A percentile compares a stretch with the other conserved stretches of the same genome.
These are phyloP conservation scores for Termitomyces sp. DNA, from an alignment of 768 basidiomycete genomes.

Conservation along the genomic window DNA sequence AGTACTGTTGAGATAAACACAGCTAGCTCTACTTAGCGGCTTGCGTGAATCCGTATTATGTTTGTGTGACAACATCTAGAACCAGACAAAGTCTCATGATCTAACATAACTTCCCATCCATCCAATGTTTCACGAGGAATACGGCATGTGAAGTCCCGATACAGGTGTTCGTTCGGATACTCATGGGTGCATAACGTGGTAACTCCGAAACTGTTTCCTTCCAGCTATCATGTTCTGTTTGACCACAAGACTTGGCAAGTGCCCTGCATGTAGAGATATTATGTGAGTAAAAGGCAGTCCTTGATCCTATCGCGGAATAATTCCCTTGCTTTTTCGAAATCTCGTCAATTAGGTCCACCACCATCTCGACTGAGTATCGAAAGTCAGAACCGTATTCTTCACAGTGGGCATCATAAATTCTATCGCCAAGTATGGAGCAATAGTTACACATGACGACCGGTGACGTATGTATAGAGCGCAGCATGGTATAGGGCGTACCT, in stretches of 20 bases:
- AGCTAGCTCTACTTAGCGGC: too few relatives aligned
- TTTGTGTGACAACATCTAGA: neutral
- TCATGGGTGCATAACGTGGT: neutral
- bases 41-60: too few relatives aligned
- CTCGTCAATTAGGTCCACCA: neutral
- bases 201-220: neutral
- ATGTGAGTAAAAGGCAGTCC: neutral
- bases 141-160: neutral
- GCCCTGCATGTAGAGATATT: neutral
- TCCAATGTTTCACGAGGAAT: neutral
- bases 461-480: too few relatives aligned
- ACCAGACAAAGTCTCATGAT: neutral
- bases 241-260: neutral
- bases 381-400: too few relatives aligned
- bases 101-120: slow-evolving; percentile 5
- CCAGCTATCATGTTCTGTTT: neutral
- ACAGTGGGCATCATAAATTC: too few relatives aligned
- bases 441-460: too few relatives aligned
- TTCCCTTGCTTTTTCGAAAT: neutral
- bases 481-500: too few relatives aligned
- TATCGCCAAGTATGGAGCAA: too few relatives aligned
- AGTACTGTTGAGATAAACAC: too few relatives aligned
- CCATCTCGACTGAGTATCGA: too few relatives aligned
- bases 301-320: neutral
- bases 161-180: neutral